A percentile compares a stretch with the other conserved stretches of the same genome.
These are phyloP conservation scores for Cenococcum geophilum DNA, from an alignment of 495 filamentous ascomycete species.

Conservation along the genomic window DNA sequence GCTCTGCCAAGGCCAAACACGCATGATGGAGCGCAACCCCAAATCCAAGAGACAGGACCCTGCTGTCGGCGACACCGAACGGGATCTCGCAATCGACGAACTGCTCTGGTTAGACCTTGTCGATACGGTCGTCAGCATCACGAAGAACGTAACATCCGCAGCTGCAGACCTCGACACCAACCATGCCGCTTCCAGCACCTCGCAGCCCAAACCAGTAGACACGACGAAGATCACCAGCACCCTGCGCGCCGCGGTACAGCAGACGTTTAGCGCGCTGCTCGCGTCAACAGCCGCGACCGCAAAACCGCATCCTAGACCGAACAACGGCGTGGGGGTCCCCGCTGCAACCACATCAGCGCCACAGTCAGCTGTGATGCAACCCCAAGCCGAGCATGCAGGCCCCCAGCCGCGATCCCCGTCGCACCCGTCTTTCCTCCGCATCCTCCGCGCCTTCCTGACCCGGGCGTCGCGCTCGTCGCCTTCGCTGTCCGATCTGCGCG, in stretches of 20 bases:
- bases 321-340: conserved; percentile 31
- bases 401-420: not conserved
- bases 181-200: not conserved
- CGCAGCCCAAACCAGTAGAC: conserved; percentile 21
- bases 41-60: conserved; percentile 41
- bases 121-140: conserved; percentile 73
- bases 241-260: conserved; percentile 76
- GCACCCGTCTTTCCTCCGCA: conserved; percentile 74
- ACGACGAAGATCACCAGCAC: conserved; percentile 49
- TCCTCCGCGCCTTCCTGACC: conserved; percentile 84
- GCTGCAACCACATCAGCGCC: conserved; percentile 25
- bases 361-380: conserved; percentile 31
- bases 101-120: conserved; percentile 86
- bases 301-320: conserved; percentile 45
- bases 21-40: conserved; percentile 39
- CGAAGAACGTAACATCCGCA: conserved; percentile 45
- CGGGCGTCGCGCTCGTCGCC: conserved; percentile 75
- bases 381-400: conserved; percentile 37
- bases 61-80: conserved; percentile 42
- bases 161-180: conserved; percentile 21
- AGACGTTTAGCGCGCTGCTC: conserved; percentile 83
- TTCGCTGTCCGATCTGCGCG: conserved; percentile 76
- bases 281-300: conserved; percentile 43
- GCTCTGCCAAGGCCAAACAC: conserved; percentile 89
- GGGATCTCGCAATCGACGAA: conserved; percentile 69